Base-by-base conservation (phyloP, 2,329 filamentous ascomycete species). In the Stagonosporopsis vannaccii region DNA sequence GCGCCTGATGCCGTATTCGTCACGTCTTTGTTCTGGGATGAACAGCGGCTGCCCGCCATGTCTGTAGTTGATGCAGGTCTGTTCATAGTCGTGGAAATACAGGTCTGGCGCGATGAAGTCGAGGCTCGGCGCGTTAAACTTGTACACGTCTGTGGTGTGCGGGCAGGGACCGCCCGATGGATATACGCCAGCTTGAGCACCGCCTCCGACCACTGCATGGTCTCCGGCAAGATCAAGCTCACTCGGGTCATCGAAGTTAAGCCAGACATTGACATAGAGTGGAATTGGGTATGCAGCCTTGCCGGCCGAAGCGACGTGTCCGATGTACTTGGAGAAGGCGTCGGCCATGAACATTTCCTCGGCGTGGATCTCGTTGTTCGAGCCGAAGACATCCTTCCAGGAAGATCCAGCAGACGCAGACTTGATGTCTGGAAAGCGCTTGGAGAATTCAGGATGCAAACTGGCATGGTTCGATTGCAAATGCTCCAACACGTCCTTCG, bases 21-120 rank as follows among this genome's bases (percentile, higher is more conserved):
- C 81, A 12, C 82, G 74, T 5, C 81, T 72, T 61, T 84, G 82
- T 68, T 84, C 82, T 0, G 82, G 82, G 33, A 84, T 82, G 59
- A 84, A 83, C 0, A 84, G 72, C 0, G 80, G 75, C 58, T 82
- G 78, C 11, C 69, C 66, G 3, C 75, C 68, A 45, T 81, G 78
- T 3, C 75, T 66, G 56, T 82, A 84, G 23, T 78, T 74, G 11
- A 60, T 63, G 52, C 81, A 84, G 0, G 79, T 74, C 0, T 58
- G 65, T 39, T 77, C 74, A 58, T 83, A 83, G 33, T 82, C 76
- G 58, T 82, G 78, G 17, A 83, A 75, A 58, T 83, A 83, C 4
- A 83, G 32, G 28, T 83, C 81, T 0, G 81, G 81, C 0, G 78
- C 73, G 15, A 83, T 69, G 17, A 83, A 77, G 48, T 82, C 80